A percentile compares a stretch with the other conserved stretches of the same genome.
phyloP scores from a whole-genome alignment of 345 rosid genomes.

The Iberis pinnata region DNA sequence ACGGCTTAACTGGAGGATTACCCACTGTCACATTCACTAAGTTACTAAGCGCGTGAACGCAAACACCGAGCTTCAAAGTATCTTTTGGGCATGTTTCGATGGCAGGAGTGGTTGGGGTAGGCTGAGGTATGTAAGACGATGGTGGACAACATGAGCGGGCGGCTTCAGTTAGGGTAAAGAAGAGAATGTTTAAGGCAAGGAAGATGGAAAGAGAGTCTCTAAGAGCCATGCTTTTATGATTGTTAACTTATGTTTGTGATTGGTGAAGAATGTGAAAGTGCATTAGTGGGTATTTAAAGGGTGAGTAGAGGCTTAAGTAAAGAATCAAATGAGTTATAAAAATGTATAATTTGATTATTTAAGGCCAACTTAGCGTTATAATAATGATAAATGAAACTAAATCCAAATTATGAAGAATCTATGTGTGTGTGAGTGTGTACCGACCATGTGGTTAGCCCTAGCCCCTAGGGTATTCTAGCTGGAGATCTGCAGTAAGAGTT shows the following conservation, averaged over 20 bases:
- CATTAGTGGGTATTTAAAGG: no score
- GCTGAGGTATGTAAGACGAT: constrained; percentile 25
- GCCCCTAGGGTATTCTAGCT: constrained; percentile 12
- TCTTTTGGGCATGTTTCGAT: constrained; percentile 36
- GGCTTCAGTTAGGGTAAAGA: constrained; percentile 38
- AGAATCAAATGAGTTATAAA: no score
- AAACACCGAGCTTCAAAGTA: constrained; percentile 38
- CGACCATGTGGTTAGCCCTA: constrained; percentile 24
- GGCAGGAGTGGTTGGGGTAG: constrained; percentile 12
- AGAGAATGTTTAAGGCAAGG: constrained; percentile 43
- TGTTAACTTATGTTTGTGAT: no score
- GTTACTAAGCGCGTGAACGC: constrained; percentile 35
- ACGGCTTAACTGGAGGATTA: constrained; percentile 37
- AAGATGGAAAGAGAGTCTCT: constrained; percentile 44
- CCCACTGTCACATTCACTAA: constrained; percentile 32
- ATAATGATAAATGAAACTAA: no score
- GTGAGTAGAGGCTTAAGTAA: no score
- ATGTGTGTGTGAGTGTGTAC: not conserved
- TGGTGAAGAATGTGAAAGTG: no score
- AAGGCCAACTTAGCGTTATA: no score
- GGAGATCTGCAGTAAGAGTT: constrained; percentile 6
- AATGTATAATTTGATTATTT: no score
- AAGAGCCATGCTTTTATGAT: constrained; percentile 34
- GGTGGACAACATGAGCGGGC: constrained; percentile 44
- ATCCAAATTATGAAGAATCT: not conserved